A percentile compares a stretch with the other conserved stretches of the same genome.
These are phyloP conservation scores for Marchantia paleacea DNA, from an alignment of 225 moss, liverwort and hornwort species.

Conservation along the genomic window DNA sequence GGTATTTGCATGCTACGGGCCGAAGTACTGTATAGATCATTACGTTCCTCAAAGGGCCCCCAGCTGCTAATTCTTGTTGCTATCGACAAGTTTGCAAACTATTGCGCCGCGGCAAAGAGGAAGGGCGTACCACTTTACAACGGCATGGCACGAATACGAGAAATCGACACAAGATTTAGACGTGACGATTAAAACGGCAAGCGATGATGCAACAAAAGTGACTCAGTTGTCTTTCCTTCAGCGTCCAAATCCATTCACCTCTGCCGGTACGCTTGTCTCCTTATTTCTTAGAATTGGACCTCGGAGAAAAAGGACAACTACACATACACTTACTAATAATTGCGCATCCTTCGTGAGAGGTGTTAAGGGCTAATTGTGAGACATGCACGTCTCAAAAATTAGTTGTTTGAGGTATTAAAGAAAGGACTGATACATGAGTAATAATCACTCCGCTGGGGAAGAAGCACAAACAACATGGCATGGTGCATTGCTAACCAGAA, in stretches of 20 bases:
- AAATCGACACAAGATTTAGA: not conserved
- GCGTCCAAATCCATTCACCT: not conserved
- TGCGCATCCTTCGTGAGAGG: not conserved
- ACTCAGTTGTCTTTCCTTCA: not conserved
- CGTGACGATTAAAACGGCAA: not conserved
- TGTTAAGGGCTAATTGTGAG: not conserved
- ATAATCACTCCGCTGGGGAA: not conserved
- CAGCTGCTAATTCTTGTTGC: not conserved
- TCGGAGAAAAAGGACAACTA: not conserved
- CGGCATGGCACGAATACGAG: not conserved
- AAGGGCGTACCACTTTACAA: too few relatives aligned
- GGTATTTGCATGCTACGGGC: too few relatives aligned
- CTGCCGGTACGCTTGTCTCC: not conserved
- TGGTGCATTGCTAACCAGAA: too few relatives aligned
- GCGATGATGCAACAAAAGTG: not conserved
- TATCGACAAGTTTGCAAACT: not conserved
- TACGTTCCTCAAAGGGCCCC: too few relatives aligned
- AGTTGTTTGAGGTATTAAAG: not conserved
- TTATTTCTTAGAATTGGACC: not conserved
- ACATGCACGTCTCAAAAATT: not conserved
- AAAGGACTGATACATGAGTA: not conserved
- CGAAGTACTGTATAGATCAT: too few relatives aligned
- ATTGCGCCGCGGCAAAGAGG: too few relatives aligned
- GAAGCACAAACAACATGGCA: too few relatives aligned
- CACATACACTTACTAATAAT: not conserved